phyloP scores from a whole-genome alignment of 768 basidiomycete species.

The Serpula lacrymans region DNA sequence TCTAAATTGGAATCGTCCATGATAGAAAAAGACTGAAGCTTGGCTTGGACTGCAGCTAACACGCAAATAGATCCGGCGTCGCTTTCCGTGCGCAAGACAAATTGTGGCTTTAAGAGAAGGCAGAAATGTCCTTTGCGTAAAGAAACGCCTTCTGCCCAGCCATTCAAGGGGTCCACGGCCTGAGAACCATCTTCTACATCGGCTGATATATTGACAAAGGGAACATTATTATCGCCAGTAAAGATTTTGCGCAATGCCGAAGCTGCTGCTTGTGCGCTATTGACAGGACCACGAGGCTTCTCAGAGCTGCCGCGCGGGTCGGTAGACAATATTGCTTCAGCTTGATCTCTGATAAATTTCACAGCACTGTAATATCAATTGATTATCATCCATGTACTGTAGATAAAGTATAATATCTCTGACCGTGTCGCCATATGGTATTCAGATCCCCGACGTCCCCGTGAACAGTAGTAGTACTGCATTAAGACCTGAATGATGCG shows the following conservation, averaged over 20 bases:
- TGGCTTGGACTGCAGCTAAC: constrained; percentile 75
- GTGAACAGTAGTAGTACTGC: constrained; percentile 84
- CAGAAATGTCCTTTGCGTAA: constrained; percentile 74
- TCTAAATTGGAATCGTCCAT: constrained; percentile 75
- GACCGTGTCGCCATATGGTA: constrained; percentile 87
- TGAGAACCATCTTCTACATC: constrained; percentile 27
- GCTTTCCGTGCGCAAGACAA: constrained; percentile 66
- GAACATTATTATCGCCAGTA: constrained; percentile 47
- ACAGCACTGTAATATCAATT: constrained; percentile 56
- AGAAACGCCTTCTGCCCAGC: constrained; percentile 71
- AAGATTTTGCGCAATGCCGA: constrained; percentile 63
- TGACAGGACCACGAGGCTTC: constrained; percentile 28
- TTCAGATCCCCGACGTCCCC: constrained; percentile 72
- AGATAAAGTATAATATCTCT: constrained; percentile 19
- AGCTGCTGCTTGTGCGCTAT: constrained; percentile 65
- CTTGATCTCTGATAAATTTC: constrained; percentile 85
- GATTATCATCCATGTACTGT: too few species aligned
- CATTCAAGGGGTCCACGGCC: constrained; percentile 56
- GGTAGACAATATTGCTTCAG: constrained; percentile 37
- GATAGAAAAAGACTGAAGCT: constrained; percentile 73
- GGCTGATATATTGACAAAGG: constrained; percentile 37
- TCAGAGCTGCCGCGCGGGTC: constrained; percentile 15
- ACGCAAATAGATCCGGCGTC: constrained; percentile 55
- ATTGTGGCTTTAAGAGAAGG: constrained; percentile 87
- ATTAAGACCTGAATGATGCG: constrained; percentile 60